Base-by-base conservation (phyloP, 202 grass and related monocot genomes). In the Elaeis oleifera region DNA sequence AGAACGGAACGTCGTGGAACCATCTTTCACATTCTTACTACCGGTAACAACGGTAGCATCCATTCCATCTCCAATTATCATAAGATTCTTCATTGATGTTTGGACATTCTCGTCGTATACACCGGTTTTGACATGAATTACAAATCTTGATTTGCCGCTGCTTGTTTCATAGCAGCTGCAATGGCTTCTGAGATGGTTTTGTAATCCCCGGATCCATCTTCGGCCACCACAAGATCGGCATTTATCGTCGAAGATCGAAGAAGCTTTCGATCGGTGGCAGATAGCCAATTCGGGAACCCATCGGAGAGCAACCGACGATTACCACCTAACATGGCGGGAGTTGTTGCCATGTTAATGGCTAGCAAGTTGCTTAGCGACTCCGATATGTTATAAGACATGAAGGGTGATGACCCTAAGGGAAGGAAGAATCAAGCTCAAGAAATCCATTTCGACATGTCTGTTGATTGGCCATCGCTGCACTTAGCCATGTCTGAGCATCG, bases 1-100 rank as follows among this genome's bases (percentile, higher is more conserved):
- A 29, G 50, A 67, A 3, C 50, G 15, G 23, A 54, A 67, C 7
- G 64, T 67, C 2, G 64, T 67, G 24, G 51, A 67, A 23, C 64
- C 64, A 67, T 67, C 64, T 21, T 67, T 8, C 16, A 54, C 50
- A 51, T 54, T 67, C 64, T 16, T 53, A 25, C 64, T 67, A 13
- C 51, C 64, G 9, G 50, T 67, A 25, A 67, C 24, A 5, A 67
- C 26, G 8, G 50, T 67, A 18, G 26, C 51, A 32, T 54, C 24
- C 1, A 54, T 67, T 67, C 64, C 64, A 54, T 67, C 64, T 67
- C 64, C 64, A 28, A 67, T 31, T 25, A 67, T 54, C 64, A 67
- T 67, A 0, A 67, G 7, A 19, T 55, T 67, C 51, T 54, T 54
- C 64, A 28, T 55, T 17, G 64, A 55, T 5, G 31, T 55, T 24